Percentiles rank a stretch among this genome's conserved stretches.
These are phyloP conservation scores for Calonectria henricotiae DNA, from an alignment of 2,329 filamentous ascomycete species.

Conservation along the genomic window DNA sequence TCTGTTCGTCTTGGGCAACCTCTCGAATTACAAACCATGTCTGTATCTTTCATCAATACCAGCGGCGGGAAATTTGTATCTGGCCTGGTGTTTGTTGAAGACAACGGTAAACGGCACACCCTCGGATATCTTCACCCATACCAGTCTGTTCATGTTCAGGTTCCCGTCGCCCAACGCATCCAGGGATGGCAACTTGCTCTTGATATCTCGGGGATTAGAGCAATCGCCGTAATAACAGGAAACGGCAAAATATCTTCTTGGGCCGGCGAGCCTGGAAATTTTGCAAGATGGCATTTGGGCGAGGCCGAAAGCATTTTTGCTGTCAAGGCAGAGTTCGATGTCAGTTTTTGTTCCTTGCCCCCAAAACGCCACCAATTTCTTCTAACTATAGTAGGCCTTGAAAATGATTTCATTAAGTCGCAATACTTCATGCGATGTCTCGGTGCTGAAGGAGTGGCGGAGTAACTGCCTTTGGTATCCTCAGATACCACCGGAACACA, in stretches of 20 bases:
- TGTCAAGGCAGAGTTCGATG: slow-evolving; percentile 42
- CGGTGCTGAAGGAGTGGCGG: not conserved
- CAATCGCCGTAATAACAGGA: slow-evolving; percentile 25
- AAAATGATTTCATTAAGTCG: slow-evolving; percentile 40
- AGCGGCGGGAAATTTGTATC: slow-evolving; percentile 28
- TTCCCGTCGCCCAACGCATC: slow-evolving; percentile 28
- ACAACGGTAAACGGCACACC: slow-evolving; percentile 6
- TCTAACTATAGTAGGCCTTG: slow-evolving; percentile 30
- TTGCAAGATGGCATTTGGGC: slow-evolving; percentile 35
- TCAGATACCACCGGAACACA: slow-evolving; percentile 10
- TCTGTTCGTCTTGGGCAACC: slow-evolving; percentile 7
- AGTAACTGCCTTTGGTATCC: slow-evolving; percentile 40
- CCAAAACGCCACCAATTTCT: not conserved
- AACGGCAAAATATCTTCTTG: slow-evolving; percentile 33
- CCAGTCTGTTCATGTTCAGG: not conserved
- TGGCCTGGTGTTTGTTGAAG: slow-evolving; percentile 33
- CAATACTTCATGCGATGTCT: not conserved
- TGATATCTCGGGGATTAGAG: slow-evolving; percentile 30
- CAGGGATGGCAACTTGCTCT: slow-evolving; percentile 42
- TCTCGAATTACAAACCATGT: slow-evolving; percentile 22
- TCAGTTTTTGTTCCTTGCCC: slow-evolving; percentile 1
- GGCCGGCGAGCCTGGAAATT: slow-evolving; percentile 29
- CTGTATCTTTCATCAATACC: slow-evolving; percentile 33
- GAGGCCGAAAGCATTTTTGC: slow-evolving; percentile 25
- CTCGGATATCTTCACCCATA: slow-evolving; percentile 37